phyloP scores from a whole-genome alignment of 345 rosid species.

The Dipteronia sinensis region DNA sequence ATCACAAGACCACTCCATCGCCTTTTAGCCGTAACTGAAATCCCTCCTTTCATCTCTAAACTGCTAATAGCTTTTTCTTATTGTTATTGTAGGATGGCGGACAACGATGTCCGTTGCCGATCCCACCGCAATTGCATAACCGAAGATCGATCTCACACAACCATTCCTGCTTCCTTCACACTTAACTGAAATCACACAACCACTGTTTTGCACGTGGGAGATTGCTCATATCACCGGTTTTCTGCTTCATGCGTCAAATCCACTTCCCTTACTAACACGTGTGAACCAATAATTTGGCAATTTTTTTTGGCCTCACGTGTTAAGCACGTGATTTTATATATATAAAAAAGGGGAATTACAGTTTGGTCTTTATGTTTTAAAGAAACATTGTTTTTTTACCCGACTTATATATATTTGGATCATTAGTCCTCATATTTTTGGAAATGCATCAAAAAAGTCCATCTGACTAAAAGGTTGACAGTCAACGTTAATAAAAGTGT shows the following conservation, averaged over 20 bases:
- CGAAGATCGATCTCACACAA: not conserved
- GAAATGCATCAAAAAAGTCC: no score
- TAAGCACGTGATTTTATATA: no score
- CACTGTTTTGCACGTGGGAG: conserved; percentile 16
- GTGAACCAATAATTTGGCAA: not conserved
- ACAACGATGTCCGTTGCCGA: conserved; percentile 7
- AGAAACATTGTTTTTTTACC: no score
- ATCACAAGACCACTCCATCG: conserved; percentile 74
- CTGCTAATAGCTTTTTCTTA: not conserved
- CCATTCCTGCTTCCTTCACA: not conserved
- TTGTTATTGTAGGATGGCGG: not conserved
- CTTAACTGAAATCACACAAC: not conserved
- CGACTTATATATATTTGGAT: no score
- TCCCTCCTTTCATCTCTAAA: not conserved
- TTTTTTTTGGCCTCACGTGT: no score
- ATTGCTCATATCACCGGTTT: not conserved
- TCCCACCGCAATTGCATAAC: conserved; percentile 6
- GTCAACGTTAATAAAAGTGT: no score
- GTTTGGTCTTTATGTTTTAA: no score
- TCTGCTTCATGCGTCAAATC: not conserved
- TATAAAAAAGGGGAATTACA: no score
- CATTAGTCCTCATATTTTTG: no score
- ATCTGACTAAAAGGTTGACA: no score
- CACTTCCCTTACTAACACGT: not conserved
- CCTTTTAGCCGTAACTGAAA: conserved; percentile 49